These are phyloP conservation scores for Linnemannia elongata DNA, from an alignment of 192 early-diverging fungal genomes.

Conservation along the genomic window DNA sequence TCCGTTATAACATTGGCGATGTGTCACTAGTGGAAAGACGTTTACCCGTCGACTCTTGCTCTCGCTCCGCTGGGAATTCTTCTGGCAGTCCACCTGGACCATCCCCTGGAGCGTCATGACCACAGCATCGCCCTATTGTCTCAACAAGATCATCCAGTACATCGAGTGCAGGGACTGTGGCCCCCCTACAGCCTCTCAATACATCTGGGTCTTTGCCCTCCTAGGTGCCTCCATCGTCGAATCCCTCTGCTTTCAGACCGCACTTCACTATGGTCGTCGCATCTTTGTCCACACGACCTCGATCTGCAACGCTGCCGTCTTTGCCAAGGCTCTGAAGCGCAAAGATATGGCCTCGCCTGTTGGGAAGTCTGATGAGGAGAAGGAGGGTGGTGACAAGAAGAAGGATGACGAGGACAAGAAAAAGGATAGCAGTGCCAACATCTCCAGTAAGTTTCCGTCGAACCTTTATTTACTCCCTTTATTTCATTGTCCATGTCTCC, in stretches of 20 bases:
- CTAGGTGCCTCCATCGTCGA: slow-evolving; percentile 60
- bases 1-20: too few relatives aligned
- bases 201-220: slow-evolving; percentile 71
- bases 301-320: slow-evolving; percentile 59
- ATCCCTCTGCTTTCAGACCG: slow-evolving; percentile 63
- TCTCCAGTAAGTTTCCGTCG: slow-evolving; percentile 27
- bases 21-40: slow-evolving; percentile 10
- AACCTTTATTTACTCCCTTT: slow-evolving; percentile 17
- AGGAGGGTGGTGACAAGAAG: slow-evolving; percentile 29
- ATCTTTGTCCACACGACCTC: slow-evolving; percentile 68
- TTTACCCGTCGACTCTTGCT: slow-evolving; percentile 27
- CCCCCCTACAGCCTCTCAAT: slow-evolving; percentile 43
- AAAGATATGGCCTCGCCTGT: slow-evolving; percentile 53
- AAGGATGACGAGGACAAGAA: slow-evolving; percentile 10
- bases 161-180: slow-evolving; percentile 50
- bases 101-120: slow-evolving; percentile 34
- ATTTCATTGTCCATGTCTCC: slow-evolving; percentile 16
- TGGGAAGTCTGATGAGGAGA: slow-evolving; percentile 46
- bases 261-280: slow-evolving; percentile 73
- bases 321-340: slow-evolving; percentile 55
- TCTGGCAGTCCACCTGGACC: slow-evolving; percentile 44
- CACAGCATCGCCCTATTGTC: slow-evolving; percentile 39
- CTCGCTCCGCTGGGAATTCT: slow-evolving; percentile 29
- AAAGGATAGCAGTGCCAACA: slow-evolving; percentile 42
- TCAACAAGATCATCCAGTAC: slow-evolving; percentile 52